Percentiles rank a stretch among this genome's conserved stretches.
Evolutionary conservation across 768 basidiomycete genomes (phyloP).

Genomic region (Boletus insuetus): DNA sequence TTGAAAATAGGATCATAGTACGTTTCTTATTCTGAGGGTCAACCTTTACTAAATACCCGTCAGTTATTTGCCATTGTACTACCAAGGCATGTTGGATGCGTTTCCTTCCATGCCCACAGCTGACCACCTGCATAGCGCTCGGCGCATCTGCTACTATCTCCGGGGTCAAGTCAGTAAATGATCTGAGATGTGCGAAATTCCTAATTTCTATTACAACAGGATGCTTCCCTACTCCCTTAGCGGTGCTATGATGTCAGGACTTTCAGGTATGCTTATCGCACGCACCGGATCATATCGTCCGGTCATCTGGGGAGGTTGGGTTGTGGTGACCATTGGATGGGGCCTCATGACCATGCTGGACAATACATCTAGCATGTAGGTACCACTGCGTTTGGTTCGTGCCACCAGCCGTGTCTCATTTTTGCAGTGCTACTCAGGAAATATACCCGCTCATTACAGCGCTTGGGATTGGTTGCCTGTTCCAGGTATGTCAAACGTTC

Average conservation of each 20-base stretch:
- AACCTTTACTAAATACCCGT: slow-evolving; percentile 2
- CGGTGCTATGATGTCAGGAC: slow-evolving; percentile 14
- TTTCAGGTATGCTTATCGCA: slow-evolving; percentile 27
- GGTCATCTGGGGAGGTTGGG: slow-evolving; percentile 31
- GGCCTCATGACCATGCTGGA: slow-evolving; percentile 38
- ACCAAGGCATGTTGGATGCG: slow-evolving; percentile 26
- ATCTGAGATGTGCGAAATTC: not conserved
- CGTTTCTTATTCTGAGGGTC: not conserved
- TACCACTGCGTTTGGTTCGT: not conserved
- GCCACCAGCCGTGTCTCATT: not conserved
- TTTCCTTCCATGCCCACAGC: not conserved
- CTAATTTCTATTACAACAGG: slow-evolving; percentile 17
- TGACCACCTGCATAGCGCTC: slow-evolving; percentile 22
- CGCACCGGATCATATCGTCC: slow-evolving; percentile 30
- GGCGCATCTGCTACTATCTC: slow-evolving; percentile 36
- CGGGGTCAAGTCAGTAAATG: slow-evolving; percentile 28
- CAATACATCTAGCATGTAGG: slow-evolving; percentile 29
- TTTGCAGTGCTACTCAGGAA: slow-evolving; percentile 30
- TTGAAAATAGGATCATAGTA: slow-evolving; percentile 26
- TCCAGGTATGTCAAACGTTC: slow-evolving; percentile 22
- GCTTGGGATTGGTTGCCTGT: slow-evolving; percentile 34
- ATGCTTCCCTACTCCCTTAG: slow-evolving; percentile 37
- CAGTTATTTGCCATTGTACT: slow-evolving; percentile 41
- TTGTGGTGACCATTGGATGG: slow-evolving; percentile 33
- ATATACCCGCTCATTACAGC: slow-evolving; percentile 33